These are phyloP conservation scores for Colletotrichum higginsianum DNA, from an alignment of 2,329 filamentous ascomycete genomes.

Conservation along the genomic window DNA sequence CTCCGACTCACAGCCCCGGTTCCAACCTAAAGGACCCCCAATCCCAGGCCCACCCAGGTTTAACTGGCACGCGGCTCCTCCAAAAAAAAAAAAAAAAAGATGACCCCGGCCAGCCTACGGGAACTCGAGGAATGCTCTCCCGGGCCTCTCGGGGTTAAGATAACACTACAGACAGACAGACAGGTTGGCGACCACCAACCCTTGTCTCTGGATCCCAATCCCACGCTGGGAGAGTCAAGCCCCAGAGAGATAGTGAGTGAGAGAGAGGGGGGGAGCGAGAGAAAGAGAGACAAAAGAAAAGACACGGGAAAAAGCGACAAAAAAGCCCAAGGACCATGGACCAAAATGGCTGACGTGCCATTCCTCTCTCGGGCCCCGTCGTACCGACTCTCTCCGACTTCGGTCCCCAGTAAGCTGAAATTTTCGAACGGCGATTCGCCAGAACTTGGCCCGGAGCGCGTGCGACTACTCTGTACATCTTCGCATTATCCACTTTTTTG, in stretches of 20 bases:
- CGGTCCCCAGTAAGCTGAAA: slow-evolving; percentile 41
- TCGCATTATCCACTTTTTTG: slow-evolving; percentile 22
- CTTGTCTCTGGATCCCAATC: slow-evolving; percentile 14
- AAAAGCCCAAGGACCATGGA: not conserved
- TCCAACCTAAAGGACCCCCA: slow-evolving; percentile 1
- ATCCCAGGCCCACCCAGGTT: slow-evolving; percentile 5
- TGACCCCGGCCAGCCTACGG: not conserved
- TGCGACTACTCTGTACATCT: not conserved
- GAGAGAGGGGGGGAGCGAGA: too few species aligned
- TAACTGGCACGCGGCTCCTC: slow-evolving; percentile 11
- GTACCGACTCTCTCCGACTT: slow-evolving; percentile 43
- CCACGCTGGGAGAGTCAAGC: not conserved
- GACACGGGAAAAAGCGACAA: too few species aligned
- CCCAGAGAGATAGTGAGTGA: too few species aligned
- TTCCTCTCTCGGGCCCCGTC: slow-evolving; percentile 33
- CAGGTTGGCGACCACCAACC: not conserved
- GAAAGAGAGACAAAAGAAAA: too few species aligned
- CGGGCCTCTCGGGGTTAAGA: not conserved
- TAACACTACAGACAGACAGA: not conserved
- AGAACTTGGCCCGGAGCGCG: slow-evolving; percentile 4
- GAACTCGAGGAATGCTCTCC: not conserved
- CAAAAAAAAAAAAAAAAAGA: not conserved
- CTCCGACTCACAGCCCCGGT: not conserved
- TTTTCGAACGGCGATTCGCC: slow-evolving; percentile 36
- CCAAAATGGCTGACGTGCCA: not conserved